Percentiles rank a stretch among this genome's conserved stretches.
phyloP scores from a whole-genome alignment of 352 stramenopile genomes.

The Halophytophthora batemanensis region DNA sequence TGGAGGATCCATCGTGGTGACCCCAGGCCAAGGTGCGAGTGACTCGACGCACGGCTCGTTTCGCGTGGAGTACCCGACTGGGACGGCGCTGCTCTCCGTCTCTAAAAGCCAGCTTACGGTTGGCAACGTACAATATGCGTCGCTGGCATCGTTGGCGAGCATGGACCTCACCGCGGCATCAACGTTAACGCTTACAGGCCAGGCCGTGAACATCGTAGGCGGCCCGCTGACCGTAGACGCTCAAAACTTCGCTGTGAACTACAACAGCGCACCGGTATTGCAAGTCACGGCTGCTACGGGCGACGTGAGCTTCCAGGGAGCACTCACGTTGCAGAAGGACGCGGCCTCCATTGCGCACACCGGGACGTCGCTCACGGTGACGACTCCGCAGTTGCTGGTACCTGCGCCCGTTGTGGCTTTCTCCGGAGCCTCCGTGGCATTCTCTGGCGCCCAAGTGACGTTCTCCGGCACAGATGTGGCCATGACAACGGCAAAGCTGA shows the following conservation, averaged over 20 bases:
- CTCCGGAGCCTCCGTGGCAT: constrained; percentile 3
- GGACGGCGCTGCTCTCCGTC: constrained; percentile 24
- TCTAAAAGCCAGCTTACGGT: constrained; percentile 30
- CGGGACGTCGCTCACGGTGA: constrained; percentile 30
- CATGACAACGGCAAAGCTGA: constrained; percentile 8
- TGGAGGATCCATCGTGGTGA: constrained; percentile 41
- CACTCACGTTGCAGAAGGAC: constrained; percentile 19
- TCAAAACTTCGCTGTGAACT: constrained; percentile 24
- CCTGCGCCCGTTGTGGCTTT: background rate
- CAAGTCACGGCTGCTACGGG: constrained; percentile 18
- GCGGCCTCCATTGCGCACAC: constrained; percentile 27
- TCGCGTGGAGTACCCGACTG: constrained; percentile 35
- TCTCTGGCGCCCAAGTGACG: constrained; percentile 7
- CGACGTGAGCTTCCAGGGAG: constrained; percentile 21
- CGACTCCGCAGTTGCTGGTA: constrained; percentile 6
- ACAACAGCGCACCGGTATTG: constrained; percentile 8
- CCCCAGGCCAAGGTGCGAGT: constrained; percentile 29
- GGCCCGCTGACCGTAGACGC: constrained; percentile 26
- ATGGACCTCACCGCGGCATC: constrained; percentile 29
- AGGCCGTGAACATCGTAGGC: constrained; percentile 19
- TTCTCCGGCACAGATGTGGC: constrained; percentile 14
- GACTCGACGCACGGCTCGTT: constrained; percentile 30
- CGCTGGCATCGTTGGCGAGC: constrained; percentile 23
- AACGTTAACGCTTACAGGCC: constrained; percentile 32
- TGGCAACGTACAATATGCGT: constrained; percentile 31